Conservation (phyloP, 176 grass and related monocot species). For the Tuctoria greenei region DNA sequence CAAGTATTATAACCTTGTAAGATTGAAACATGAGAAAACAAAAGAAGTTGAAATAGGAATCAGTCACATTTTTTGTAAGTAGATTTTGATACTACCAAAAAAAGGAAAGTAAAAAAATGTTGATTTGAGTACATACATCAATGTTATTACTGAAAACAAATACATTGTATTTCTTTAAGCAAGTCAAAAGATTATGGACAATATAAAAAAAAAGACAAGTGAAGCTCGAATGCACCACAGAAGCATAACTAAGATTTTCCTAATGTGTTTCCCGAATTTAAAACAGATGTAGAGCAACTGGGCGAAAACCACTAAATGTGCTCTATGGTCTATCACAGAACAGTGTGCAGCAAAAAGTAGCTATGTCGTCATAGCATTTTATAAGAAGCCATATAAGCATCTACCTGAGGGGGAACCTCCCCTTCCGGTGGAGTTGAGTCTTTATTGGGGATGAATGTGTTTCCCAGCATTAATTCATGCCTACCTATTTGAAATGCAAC, state of each 20-base stretch:
- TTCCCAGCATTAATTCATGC: constrained; percentile 87
- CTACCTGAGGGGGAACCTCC: constrained; percentile 78
- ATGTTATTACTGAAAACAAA: constrained; percentile 1
- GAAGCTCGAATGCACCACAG: background rate
- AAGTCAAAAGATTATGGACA: constrained; percentile 25
- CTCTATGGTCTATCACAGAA: background rate
- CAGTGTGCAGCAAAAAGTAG: background rate
- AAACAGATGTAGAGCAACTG: constrained; percentile 1
- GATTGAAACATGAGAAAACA: background rate
- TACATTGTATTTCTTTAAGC: background rate
- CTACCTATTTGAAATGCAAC: constrained; percentile 63
- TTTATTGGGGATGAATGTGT: constrained; percentile 68
- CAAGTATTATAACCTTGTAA: background rate
- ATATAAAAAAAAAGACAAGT: constrained; percentile 14
- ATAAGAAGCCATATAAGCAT: constrained; percentile 42
- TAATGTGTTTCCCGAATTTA: background rate
- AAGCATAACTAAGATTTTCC: background rate
- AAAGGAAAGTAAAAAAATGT: constrained; percentile 11
- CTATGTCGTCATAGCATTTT: constrained; percentile 14
- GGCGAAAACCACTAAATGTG: background rate
- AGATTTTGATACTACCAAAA: background rate
- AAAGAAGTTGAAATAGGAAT: background rate
- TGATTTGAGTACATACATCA: background rate
- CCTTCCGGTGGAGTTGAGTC: constrained; percentile 50
- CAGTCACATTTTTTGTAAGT: background rate